Conservation (phyloP, 169 alveolate species). For the Condylostoma magnum region DNA sequence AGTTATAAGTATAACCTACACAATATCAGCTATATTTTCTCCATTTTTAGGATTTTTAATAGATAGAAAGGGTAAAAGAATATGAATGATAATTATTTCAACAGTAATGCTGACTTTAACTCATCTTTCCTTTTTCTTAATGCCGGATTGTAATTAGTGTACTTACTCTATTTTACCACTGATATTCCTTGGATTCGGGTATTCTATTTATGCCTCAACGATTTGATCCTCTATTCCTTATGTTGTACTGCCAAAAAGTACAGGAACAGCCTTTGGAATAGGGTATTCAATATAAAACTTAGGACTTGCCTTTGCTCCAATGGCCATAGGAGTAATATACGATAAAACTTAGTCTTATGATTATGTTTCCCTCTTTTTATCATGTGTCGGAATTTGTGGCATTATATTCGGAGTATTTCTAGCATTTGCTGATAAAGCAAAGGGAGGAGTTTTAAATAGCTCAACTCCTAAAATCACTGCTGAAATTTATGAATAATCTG, state of each 20-base stretch:
- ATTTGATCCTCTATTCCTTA: slow-evolving; percentile 75
- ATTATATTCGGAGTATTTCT: background rate
- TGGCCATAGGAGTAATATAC: slow-evolving; percentile 50
- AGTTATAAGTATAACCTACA: slow-evolving; percentile 45
- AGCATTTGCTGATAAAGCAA: background rate
- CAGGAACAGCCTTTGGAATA: slow-evolving; percentile 85
- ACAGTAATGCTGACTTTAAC: background rate
- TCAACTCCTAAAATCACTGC: background rate
- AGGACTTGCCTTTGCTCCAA: slow-evolving; percentile 73
- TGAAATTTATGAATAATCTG: too few relatives aligned
- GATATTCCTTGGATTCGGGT: slow-evolving; percentile 66
- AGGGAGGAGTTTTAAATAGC: slow-evolving; percentile 26
- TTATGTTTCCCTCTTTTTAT: slow-evolving; percentile 10
- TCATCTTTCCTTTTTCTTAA: background rate
- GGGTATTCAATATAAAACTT: slow-evolving; percentile 68
- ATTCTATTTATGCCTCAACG: slow-evolving; percentile 72
- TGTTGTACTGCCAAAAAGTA: slow-evolving; percentile 58
- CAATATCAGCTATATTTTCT: slow-evolving; percentile 45
- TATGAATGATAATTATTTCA: slow-evolving; percentile 31
- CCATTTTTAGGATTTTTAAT: slow-evolving; percentile 44
- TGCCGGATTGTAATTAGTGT: slow-evolving; percentile 2
- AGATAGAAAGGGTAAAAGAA: slow-evolving; percentile 44
- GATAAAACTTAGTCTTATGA: slow-evolving; percentile 20
- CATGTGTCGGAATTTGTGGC: slow-evolving; percentile 17
- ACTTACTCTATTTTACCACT: slow-evolving; percentile 28